Percentiles rank a stretch among this genome's conserved stretches.
Evolutionary conservation across 306 rosid species (phyloP).

Genomic region (Luffa acutangula): DNA sequence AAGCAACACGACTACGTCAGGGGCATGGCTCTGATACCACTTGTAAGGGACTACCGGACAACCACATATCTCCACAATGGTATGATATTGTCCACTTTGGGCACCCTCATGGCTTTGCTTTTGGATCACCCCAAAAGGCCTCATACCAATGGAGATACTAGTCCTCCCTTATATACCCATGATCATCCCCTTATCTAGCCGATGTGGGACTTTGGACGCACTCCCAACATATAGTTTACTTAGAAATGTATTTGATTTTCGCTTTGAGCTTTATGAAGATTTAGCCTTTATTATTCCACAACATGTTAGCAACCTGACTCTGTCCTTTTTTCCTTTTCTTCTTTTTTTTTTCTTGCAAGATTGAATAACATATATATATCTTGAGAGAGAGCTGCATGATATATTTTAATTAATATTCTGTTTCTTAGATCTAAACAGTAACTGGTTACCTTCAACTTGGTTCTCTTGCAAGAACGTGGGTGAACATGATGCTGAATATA

Average conservation of each 20-base stretch:
- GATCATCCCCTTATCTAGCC: no score
- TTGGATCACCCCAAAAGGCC: no score
- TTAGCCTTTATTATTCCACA: neutral
- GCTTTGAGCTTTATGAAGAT: neutral
- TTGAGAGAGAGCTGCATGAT: neutral
- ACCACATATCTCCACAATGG: no score
- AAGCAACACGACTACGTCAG: no score
- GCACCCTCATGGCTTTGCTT: no score
- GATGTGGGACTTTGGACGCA: no score
- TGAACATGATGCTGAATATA: constrained; percentile 15
- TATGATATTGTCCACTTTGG: no score
- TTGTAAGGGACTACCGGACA: no score
- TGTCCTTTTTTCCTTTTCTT: neutral
- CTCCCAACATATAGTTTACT: neutral
- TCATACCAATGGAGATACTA: no score
- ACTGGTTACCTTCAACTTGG: neutral
- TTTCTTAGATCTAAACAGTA: neutral
- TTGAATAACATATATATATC: neutral
- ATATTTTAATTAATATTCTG: neutral
- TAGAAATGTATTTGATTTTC: neutral
- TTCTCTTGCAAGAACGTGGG: neutral
- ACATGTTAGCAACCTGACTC: neutral
- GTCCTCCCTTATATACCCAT: no score
- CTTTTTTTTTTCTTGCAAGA: neutral
- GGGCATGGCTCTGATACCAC: no score